Percentiles rank a stretch among this genome's conserved stretches.
Conservation (phyloP, 306 rosid genomes). For the Benincasa hispida region DNA sequence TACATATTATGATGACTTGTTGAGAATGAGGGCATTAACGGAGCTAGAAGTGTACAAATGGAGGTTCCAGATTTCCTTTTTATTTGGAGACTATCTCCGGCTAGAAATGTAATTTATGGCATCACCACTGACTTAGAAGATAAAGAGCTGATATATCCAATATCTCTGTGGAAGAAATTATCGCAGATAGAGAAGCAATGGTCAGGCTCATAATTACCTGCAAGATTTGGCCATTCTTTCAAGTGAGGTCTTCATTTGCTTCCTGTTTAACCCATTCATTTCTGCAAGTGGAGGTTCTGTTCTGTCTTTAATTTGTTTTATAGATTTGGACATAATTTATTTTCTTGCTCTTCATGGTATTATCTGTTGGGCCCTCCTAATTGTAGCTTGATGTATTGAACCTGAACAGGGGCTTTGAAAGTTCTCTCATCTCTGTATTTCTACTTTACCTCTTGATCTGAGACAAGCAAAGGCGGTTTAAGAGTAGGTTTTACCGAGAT, state of each 20-base stretch:
- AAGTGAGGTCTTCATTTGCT: not conserved
- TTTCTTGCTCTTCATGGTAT: not conserved
- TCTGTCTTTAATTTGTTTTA: not conserved
- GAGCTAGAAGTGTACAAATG: not conserved
- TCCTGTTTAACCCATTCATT: not conserved
- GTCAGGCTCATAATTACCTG: not conserved
- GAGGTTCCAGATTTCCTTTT: not conserved
- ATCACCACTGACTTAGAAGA: not conserved
- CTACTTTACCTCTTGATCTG: not conserved
- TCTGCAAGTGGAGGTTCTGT: not conserved
- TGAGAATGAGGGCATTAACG: not conserved
- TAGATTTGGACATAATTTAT: not conserved
- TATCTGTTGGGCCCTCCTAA: not conserved
- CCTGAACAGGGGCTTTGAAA: not conserved
- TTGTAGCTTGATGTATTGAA: not conserved
- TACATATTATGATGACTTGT: not conserved
- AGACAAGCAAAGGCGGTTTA: too few species aligned
- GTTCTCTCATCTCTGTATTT: not conserved
- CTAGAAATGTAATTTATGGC: not conserved
- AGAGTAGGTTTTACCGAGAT: too few species aligned
- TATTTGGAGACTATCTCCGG: not conserved
- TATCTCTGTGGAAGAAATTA: not conserved
- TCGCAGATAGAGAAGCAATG: not conserved
- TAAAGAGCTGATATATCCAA: not conserved
- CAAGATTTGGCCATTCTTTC: not conserved